These are phyloP conservation scores for Allodekkera sacchari DNA, from an alignment of 805 yeast species.

Conservation along the genomic window DNA sequence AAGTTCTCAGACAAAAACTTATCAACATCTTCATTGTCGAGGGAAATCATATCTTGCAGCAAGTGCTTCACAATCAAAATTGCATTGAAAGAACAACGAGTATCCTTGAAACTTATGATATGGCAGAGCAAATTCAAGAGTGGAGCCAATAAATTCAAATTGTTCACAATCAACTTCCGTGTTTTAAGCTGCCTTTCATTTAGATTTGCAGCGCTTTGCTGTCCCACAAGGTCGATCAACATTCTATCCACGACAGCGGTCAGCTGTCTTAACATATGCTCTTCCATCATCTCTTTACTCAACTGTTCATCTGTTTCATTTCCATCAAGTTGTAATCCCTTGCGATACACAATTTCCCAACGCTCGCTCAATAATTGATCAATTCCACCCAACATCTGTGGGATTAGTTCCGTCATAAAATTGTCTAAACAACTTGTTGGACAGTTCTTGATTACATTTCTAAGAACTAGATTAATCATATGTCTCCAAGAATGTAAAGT, in stretches of 20 bases:
- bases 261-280: slow-evolving; percentile 83
- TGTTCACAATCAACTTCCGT: slow-evolving; percentile 56
- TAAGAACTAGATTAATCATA: slow-evolving; percentile 79
- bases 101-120: slow-evolving; percentile 75
- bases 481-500: slow-evolving; percentile 97
- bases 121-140: slow-evolving; percentile 68
- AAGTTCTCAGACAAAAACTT: slow-evolving; percentile 54
- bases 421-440: slow-evolving; percentile 59
- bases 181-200: slow-evolving; percentile 57
- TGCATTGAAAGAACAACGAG: slow-evolving; percentile 88
- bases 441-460: slow-evolving; percentile 83
- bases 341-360: slow-evolving; percentile 64
- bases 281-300: slow-evolving; percentile 98
- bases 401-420: slow-evolving; percentile 73
- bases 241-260: slow-evolving; percentile 87
- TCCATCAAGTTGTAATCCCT: slow-evolving; percentile 49
- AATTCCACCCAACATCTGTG: slow-evolving; percentile 62
- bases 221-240: slow-evolving; percentile 82
- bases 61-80: slow-evolving; percentile 72
- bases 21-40: slow-evolving; percentile 66
- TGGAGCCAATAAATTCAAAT: slow-evolving; percentile 65
- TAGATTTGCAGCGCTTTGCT: slow-evolving; percentile 40
- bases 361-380: slow-evolving; percentile 64
- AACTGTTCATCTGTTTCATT: slow-evolving; percentile 64
- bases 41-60: slow-evolving; percentile 56